phyloP scores from a whole-genome alignment of 441 rosid species.

The Bocquillonia castaneifolia region DNA sequence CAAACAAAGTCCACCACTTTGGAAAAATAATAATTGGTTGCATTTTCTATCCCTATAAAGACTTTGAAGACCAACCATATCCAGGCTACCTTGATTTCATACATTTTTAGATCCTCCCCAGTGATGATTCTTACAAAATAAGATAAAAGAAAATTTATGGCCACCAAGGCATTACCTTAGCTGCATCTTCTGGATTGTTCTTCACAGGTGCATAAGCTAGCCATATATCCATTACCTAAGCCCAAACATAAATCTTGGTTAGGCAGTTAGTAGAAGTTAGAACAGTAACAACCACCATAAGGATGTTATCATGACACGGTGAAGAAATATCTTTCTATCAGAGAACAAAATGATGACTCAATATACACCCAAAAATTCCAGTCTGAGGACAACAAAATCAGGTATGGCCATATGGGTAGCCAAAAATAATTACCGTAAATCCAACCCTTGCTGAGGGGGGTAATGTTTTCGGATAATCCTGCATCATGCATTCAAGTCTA shows the following conservation, averaged over 20 bases:
- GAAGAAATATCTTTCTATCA: not conserved
- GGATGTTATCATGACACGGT: constrained; percentile 7
- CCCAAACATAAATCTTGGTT: constrained; percentile 9
- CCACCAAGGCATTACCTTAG: constrained; percentile 24
- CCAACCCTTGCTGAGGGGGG: constrained; percentile 88
- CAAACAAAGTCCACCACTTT: not conserved
- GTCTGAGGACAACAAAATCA: constrained; percentile 12
- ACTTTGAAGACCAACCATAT: not conserved
- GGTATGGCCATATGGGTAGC: not conserved
- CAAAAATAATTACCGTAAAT: constrained; percentile 58
- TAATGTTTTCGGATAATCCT: constrained; percentile 94
- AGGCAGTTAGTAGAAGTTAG: not conserved
- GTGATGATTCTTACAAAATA: constrained; percentile 1
- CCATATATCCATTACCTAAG: constrained; percentile 79
- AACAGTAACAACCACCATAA: constrained; percentile 5
- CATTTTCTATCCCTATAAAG: not conserved
- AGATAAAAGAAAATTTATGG: not conserved
- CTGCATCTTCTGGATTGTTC: constrained; percentile 70
- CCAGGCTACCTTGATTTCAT: not conserved
- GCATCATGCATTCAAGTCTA: constrained; percentile 98
- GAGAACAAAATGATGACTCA: not conserved
- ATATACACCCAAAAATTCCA: not conserved
- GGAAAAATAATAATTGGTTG: too few species aligned
- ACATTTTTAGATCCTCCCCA: not conserved
- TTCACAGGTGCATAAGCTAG: constrained; percentile 78